Evolutionary conservation across 176 grass and related monocot genomes (phyloP).

Genomic region (Lolium multiflorum): DNA sequence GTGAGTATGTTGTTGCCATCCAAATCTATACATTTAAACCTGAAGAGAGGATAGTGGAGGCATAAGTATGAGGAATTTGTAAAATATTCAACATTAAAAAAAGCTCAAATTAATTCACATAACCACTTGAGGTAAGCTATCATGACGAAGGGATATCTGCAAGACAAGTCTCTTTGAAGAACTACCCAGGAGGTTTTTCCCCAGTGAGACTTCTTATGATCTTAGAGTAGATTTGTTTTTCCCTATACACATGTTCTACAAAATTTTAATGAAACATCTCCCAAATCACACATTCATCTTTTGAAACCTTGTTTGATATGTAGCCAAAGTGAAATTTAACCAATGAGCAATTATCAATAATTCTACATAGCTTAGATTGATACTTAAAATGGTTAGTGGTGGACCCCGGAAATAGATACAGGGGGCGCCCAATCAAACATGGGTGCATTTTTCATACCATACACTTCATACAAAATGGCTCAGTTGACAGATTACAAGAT

Average conservation of each 20-base stretch:
- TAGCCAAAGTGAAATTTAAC: conserved; percentile 16
- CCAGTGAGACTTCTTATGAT: not conserved
- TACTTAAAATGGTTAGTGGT: not conserved
- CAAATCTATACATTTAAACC: conserved; percentile 96
- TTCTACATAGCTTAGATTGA: not conserved
- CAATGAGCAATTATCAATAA: not conserved
- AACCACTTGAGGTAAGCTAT: conserved; percentile 10
- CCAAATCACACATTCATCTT: conserved; percentile 18
- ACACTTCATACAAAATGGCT: not conserved
- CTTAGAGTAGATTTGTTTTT: conserved; percentile 17
- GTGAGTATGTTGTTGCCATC: conserved; percentile 92
- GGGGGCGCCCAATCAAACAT: not conserved
- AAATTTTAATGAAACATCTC: not conserved
- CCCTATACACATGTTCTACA: not conserved
- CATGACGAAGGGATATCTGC: conserved; percentile 17
- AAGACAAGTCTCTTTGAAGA: conserved; percentile 32
- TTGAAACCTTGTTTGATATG: conserved; percentile 1
- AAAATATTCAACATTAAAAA: not conserved
- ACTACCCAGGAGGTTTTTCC: not conserved
- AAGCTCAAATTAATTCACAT: conserved; percentile 17
- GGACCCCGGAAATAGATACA: not conserved
- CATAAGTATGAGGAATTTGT: conserved; percentile 32
- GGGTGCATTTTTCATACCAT: not conserved
- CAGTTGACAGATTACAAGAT: not conserved
- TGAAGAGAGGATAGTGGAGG: conserved; percentile 45